Base-by-base conservation (phyloP, 768 basidiomycete species). In the Tylopilus felleus region DNA sequence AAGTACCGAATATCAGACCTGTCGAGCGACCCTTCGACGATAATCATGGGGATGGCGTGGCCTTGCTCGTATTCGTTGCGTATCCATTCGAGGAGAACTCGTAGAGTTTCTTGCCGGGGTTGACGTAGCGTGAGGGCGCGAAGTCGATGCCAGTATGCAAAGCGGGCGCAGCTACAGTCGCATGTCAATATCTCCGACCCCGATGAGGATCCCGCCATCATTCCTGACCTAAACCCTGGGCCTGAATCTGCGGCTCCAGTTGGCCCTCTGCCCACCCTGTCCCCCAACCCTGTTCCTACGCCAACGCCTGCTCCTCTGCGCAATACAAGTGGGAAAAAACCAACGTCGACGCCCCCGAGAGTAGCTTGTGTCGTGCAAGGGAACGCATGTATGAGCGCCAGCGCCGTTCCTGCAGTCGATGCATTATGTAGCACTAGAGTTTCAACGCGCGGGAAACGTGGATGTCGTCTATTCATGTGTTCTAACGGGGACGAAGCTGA, bases 361-460 rank as follows among this genome's bases (percentile, higher is more conserved):
- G 55, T 69, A 21, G 51, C 59, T 17, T 61, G 55, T 1, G 56
- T 55, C 22, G 55, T 47, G 8, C 25, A 50, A 8, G 67, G 67
- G n/a, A 69, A 69, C 8, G 69, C 67, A 1, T 60, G 60, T 36
- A 69, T 59, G 46, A 69, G 69, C 0, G 63, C 49, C 4, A 60
- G 47, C 14, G 68, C 65, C 0, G 66, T 60, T 4, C 53, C 58
- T 12, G 60, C 55, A 21, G 49, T 71, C 8, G 62, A 66, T 1
- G 58, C 60, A 9, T 69, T 69, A 16, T 69, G 56, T 4, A 69
- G 36, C 2, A 69, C 65, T 5, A 69, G 25, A 17, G 60, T 66
- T 44, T 67, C 63, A 1, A 69, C 69, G 25, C 47, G 51, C 23
- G 69, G 67, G 31, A 69, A 69, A 40, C 58, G 61, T 25, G 67